Base-by-base conservation (phyloP, 805 yeast genomes). In the Diddensiella transvaalensis region DNA sequence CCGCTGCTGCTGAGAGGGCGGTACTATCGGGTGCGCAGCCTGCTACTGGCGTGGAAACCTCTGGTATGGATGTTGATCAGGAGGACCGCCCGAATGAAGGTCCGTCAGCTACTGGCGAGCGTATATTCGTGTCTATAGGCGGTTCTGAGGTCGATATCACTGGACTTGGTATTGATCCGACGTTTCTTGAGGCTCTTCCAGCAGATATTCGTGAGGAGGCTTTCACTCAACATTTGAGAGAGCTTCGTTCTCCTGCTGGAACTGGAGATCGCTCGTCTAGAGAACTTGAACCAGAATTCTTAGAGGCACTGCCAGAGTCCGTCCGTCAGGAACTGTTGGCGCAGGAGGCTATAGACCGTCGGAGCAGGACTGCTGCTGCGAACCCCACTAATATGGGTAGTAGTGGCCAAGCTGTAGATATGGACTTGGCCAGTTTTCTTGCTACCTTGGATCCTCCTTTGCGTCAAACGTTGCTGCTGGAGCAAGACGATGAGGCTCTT, bases 151-250 rank as follows among this genome's bases (percentile, higher is more conserved):
- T 90, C 30, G 95, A 90, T 61, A 85, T 90, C 32, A 78, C 90
- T 36, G 95, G 93, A 0, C 82, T 96, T 2, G 96, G 87, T 47
- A 87, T 90, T 50, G 97, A 90, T 66, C 95, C 96, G 0, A 91
- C 86, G 56, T 90, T 88, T 62, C 72, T 90, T 51, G 85, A 83
- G 58, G 96, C 96, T 0, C 73, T 90, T 32, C 97, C 97, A 0
- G 96, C 87, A 39, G 93, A 87, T 46, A 85, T 90, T 86, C 73
- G 96, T 43, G 95, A 88, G 53, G 96, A 90, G 60, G 97, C 89
- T 0, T 82, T 87, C 60, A 79, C 90, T 0, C 91, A 88, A 53
- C 96, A 89, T 60, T 71, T 88, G 4, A 71, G 89, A 37, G 93
- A 87, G 56, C 72, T 90, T 50, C 73, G 93, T 51, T 29, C 57